Conservation (phyloP, 2,329 filamentous ascomycete species). For the Cladosporium sp. region DNA sequence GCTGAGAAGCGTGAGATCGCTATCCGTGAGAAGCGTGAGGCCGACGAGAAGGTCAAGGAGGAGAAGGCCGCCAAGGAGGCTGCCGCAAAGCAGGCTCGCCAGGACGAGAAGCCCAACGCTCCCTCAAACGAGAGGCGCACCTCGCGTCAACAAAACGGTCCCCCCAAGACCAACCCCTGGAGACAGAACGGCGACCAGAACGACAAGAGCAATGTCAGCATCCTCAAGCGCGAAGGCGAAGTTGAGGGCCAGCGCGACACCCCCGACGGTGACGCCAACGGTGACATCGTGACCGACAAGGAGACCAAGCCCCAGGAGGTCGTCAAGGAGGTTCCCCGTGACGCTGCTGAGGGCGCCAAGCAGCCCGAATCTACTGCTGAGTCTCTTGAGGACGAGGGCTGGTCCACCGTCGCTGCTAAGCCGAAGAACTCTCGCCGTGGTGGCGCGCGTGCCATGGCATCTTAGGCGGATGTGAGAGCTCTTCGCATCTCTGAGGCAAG, state of each 20-base stretch:
- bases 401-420: constrained; percentile 48
- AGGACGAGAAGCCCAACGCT: constrained; percentile 36
- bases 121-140: constrained; percentile 21
- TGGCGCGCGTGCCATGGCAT: constrained; percentile 44
- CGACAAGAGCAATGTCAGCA: constrained; percentile 33
- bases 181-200: constrained; percentile 32
- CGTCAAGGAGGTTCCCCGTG: constrained; percentile 40
- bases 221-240: constrained; percentile 46
- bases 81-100: constrained; percentile 51
- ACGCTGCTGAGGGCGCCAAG: constrained; percentile 31
- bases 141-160: constrained; percentile 24
- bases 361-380: constrained; percentile 38
- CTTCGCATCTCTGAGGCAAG: constrained; percentile 1
- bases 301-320: constrained; percentile 53
- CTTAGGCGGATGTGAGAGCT: constrained; percentile 28
- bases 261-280: constrained; percentile 46
- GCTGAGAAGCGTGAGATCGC: constrained; percentile 78
- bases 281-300: constrained; percentile 48
- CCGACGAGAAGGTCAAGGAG: constrained; percentile 78
- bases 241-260: constrained; percentile 36
- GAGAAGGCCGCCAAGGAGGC: constrained; percentile 56
- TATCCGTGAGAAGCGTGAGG: constrained; percentile 76
- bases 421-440: constrained; percentile 41
- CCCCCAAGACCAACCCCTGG: constrained; percentile 28
- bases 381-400: constrained; percentile 48